These are phyloP conservation scores for Kalmanozyma brasiliensis DNA, from an alignment of 1,284 basidiomycete species.

Conservation along the genomic window DNA sequence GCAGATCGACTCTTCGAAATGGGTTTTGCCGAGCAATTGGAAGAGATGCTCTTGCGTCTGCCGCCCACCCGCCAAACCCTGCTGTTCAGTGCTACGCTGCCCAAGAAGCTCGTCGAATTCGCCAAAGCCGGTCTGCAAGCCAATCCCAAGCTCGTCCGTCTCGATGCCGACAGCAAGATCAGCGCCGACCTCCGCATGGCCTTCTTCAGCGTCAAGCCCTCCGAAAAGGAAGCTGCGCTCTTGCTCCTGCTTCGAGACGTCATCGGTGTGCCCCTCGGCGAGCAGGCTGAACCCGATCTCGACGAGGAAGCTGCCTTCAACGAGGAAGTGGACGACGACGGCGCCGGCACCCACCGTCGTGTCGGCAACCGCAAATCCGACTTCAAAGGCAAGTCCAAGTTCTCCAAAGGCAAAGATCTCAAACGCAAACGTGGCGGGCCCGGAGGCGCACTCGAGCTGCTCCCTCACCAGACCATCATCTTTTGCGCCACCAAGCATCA, in stretches of 20 bases:
- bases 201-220: conserved; percentile 91
- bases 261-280: conserved; percentile 79
- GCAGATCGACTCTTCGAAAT: conserved; percentile 97
- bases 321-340: conserved; percentile 63
- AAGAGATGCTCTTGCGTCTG: conserved; percentile 88
- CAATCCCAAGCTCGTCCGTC: conserved; percentile 90
- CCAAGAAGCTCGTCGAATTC: conserved; percentile 95
- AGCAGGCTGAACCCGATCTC: conserved; percentile 37
- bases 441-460: conserved; percentile 69
- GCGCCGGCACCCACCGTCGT: conserved; percentile 53
- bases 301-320: conserved; percentile 52
- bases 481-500: conserved; percentile 99
- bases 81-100: conserved; percentile 94
- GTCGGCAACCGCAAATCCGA: conserved; percentile 19
- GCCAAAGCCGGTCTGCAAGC: conserved; percentile 89
- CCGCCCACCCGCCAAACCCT: conserved; percentile 88
- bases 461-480: conserved; percentile 90
- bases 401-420: conserved; percentile 62
- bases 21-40: conserved; percentile 92
- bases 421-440: conserved; percentile 68
- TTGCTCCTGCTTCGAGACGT: conserved; percentile 85
- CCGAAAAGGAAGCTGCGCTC: conserved; percentile 93
- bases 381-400: conserved; percentile 46
- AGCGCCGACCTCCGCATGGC: conserved; percentile 91
- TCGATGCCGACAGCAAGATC: conserved; percentile 96